Evolutionary conservation across 2,329 filamentous ascomycete genomes (phyloP).

Genomic region (Periconia sp.): DNA sequence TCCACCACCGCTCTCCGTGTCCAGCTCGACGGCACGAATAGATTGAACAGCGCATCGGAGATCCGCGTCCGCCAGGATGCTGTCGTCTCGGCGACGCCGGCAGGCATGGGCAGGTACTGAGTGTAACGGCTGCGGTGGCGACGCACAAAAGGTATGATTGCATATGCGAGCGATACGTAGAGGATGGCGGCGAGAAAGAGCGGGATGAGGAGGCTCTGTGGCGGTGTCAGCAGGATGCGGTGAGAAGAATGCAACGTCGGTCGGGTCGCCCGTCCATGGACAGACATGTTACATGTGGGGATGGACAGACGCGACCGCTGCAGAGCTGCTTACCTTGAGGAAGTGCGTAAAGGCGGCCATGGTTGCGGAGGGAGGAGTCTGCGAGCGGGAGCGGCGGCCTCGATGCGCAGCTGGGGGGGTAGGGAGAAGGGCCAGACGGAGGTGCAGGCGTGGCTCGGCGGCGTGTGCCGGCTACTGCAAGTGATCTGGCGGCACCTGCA

Average conservation of each 20-base stretch:
- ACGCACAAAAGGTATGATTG: constrained; percentile 52
- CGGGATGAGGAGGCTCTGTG: constrained; percentile 53
- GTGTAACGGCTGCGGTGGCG: constrained; percentile 52
- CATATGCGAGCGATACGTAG: constrained; percentile 49
- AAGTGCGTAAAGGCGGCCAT: constrained; percentile 44
- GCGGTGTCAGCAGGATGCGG: constrained; percentile 17
- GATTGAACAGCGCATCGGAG: constrained; percentile 40
- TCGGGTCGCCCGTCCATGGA: no score
- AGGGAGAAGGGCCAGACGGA: no score
- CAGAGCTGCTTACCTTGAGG: constrained; percentile 41
- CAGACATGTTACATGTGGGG: no score
- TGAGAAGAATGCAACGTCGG: background rate
- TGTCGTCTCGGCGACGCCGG: constrained; percentile 21
- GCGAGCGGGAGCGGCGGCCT: background rate
- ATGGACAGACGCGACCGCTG: background rate
- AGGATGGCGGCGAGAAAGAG: constrained; percentile 50
- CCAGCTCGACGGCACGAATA: constrained; percentile 42
- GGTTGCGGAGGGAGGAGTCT: constrained; percentile 15
- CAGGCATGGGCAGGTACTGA: constrained; percentile 51
- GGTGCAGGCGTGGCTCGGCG: no score
- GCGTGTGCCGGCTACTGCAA: no score
- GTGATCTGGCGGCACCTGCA: no score
- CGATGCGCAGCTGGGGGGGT: background rate
- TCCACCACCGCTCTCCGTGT: constrained; percentile 35
- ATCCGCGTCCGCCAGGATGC: constrained; percentile 41